Conservation (phyloP, 495 filamentous ascomycete genomes). For the Neurospora hispaniola region DNA sequence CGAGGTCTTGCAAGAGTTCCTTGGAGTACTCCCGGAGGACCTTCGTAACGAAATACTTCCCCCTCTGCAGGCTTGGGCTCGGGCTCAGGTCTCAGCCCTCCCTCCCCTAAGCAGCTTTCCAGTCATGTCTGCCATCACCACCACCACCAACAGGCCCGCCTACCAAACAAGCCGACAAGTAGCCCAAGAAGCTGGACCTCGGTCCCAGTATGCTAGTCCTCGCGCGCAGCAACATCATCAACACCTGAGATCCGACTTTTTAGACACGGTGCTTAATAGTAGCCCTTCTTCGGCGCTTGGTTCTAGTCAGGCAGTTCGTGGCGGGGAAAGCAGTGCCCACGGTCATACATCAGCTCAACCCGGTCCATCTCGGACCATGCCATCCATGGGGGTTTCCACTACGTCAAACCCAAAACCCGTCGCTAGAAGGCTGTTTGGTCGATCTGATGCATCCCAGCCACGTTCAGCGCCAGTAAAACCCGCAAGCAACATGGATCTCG, state of each 20-base stretch:
- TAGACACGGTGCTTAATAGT: background rate
- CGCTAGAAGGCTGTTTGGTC: background rate
- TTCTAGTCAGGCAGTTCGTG: too few species aligned
- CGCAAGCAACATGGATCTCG: background rate
- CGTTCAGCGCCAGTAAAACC: background rate
- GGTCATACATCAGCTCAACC: background rate
- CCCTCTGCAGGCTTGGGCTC: too few species aligned
- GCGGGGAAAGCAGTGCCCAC: too few species aligned
- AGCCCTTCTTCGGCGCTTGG: background rate
- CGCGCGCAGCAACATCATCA: background rate
- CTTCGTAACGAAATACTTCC: slow-evolving; percentile 65
- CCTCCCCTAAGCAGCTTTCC: too few species aligned
- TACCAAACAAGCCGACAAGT: too few species aligned
- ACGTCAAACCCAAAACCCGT: background rate
- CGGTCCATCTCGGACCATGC: background rate
- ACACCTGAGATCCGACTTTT: background rate
- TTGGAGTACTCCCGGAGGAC: slow-evolving; percentile 81
- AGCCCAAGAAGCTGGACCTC: too few species aligned
- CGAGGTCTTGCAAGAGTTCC: slow-evolving; percentile 52
- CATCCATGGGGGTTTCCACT: background rate
- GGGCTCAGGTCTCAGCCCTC: too few species aligned
- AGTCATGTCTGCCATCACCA: too few species aligned
- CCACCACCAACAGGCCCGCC: too few species aligned
- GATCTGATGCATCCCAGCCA: background rate
- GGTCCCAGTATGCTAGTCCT: too few species aligned